A percentile compares a stretch with the other conserved stretches of the same genome.
These are phyloP conservation scores for Arachis monticola DNA, from an alignment of 331 rosid species.

Conservation along the genomic window DNA sequence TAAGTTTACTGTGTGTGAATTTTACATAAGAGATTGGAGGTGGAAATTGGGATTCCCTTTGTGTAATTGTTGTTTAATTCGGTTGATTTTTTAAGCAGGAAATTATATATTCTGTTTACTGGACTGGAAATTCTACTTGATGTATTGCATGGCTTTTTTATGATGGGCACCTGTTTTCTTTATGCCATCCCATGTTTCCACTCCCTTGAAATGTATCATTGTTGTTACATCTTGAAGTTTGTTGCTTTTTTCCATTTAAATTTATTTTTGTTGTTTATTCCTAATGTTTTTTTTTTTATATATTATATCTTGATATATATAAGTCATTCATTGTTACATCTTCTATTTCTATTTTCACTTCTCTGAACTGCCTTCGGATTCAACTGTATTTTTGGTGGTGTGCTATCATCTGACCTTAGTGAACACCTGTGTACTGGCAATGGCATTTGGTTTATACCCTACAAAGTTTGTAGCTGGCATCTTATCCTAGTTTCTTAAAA, in stretches of 20 bases:
- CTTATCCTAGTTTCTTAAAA: no score
- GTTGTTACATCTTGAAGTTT: constrained; percentile 24
- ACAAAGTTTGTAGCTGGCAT: no score
- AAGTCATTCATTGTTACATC: neutral
- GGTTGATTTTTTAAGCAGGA: constrained; percentile 17
- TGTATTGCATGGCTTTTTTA: constrained; percentile 33
- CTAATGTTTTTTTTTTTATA: no score
- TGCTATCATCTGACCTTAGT: no score
- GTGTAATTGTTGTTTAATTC: constrained; percentile 13
- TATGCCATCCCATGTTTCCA: no score
- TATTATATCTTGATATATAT: no score
- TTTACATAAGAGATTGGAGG: constrained; percentile 16
- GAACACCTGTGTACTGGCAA: no score
- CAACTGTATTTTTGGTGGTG: neutral
- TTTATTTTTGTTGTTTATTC: no score
- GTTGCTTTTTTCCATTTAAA: constrained; percentile 10
- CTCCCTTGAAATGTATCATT: no score
- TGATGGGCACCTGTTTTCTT: constrained; percentile 43
- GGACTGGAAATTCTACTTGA: constrained; percentile 31
- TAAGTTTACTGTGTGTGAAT: neutral
- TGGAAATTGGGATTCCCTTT: constrained; percentile 20
- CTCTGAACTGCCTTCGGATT: constrained; percentile 22
- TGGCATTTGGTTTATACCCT: no score
- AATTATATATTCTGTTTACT: constrained; percentile 1
- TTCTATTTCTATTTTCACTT: no score